Evolutionary conservation across 2,329 filamentous ascomycete species (phyloP).

Genomic region (Aureobasidium sp.): DNA sequence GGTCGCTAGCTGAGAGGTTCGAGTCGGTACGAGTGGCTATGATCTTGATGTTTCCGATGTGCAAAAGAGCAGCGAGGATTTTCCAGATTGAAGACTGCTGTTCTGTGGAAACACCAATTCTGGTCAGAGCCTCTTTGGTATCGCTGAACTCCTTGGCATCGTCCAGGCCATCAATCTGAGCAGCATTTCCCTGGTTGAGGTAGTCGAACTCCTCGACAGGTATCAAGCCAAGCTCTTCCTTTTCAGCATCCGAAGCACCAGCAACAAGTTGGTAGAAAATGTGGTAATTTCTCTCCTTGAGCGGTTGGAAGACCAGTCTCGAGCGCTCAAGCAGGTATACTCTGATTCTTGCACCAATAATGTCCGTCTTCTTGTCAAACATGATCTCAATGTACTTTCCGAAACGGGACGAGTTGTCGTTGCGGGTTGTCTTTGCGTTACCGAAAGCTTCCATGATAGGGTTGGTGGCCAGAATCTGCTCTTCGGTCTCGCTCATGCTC

Average conservation of each 20-base stretch:
- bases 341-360: constrained; percentile 94
- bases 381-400: constrained; percentile 99
- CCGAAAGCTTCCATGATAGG: constrained; percentile 99
- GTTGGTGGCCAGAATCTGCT: constrained; percentile 96
- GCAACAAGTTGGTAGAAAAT: constrained; percentile 97
- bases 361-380: constrained; percentile 92
- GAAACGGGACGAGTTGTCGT: constrained; percentile 98
- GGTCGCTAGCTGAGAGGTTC: constrained; percentile 70
- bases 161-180: constrained; percentile 87
- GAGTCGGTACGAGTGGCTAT: constrained; percentile 84
- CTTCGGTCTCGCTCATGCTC: constrained; percentile 95
- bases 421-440: constrained; percentile 98
- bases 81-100: constrained; percentile 84
- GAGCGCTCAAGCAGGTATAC: constrained; percentile 94
- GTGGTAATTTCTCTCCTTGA: constrained; percentile 98
- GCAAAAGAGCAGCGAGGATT: constrained; percentile 80
- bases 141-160: constrained; percentile 91
- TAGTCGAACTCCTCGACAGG: constrained; percentile 91
- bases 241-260: constrained; percentile 78
- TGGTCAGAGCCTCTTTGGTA: constrained; percentile 76
- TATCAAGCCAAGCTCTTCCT: constrained; percentile 68
- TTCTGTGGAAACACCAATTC: constrained; percentile 70
- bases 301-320: constrained; percentile 89
- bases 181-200: constrained; percentile 87
- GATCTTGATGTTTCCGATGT: constrained; percentile 96